phyloP scores from a whole-genome alignment of 306 rosid species.

The Cucumis cinereus region DNA sequence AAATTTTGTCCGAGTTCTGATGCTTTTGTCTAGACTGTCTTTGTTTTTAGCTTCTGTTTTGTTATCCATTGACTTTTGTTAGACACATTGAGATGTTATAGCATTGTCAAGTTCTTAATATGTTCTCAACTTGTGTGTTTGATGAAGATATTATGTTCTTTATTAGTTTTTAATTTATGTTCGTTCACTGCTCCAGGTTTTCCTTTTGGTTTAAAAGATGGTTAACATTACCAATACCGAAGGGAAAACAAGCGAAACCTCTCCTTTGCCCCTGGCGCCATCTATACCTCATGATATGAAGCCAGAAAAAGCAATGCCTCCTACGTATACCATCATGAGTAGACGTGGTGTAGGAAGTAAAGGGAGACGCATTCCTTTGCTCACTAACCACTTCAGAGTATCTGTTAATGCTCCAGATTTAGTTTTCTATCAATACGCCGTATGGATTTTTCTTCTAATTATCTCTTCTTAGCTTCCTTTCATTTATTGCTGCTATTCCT shows the following conservation, averaged over 20 bases:
- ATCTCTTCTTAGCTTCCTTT: neutral
- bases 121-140: neutral
- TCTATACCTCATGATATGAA: conserved; percentile 17
- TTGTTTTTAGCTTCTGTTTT: neutral
- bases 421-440: conserved; percentile 70
- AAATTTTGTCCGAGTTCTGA: neutral
- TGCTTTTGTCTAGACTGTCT: neutral
- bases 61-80: neutral
- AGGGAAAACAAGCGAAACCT: conserved; percentile 17
- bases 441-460: conserved; percentile 21
- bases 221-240: conserved; percentile 15
- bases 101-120: neutral
- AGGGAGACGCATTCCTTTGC: conserved; percentile 40
- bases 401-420: conserved; percentile 42
- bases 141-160: neutral
- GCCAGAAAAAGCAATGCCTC: conserved; percentile 16
- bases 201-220: conserved; percentile 15
- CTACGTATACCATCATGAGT: conserved; percentile 34
- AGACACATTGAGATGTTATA: neutral
- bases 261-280: conserved; percentile 23
- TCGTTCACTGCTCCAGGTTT: conserved; percentile 2
- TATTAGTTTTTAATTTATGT: neutral
- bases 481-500: neutral
- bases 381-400: conserved; percentile 58
- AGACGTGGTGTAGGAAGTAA: conserved; percentile 47